Evolutionary conservation across 768 basidiomycete genomes (phyloP).

Genomic region (Lentinula aciculospora): DNA sequence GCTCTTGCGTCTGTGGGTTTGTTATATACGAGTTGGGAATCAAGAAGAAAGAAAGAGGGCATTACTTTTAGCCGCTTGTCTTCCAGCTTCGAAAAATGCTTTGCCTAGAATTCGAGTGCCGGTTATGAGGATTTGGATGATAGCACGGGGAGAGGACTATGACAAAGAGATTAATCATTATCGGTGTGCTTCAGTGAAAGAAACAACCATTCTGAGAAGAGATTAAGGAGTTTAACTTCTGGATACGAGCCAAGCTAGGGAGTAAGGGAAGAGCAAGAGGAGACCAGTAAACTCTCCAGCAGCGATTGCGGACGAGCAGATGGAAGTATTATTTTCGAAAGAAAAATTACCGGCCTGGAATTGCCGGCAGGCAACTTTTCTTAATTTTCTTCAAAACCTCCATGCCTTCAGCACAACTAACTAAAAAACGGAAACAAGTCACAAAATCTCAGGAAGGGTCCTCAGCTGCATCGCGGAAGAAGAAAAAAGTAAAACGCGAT

Average conservation of each 20-base stretch:
- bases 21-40: constrained; percentile 1
- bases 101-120: constrained; percentile 84
- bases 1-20: constrained; percentile 69
- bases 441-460: constrained; percentile 16
- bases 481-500: constrained; percentile 33
- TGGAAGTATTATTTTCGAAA: too few relatives aligned
- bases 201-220: too few relatives aligned
- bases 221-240: background rate
- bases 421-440: constrained; percentile 49
- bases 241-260: background rate
- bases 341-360: background rate
- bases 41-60: background rate
- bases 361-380: background rate
- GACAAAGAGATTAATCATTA: background rate
- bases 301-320: too few relatives aligned
- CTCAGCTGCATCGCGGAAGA: constrained; percentile 19
- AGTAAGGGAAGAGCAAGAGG: too few relatives aligned
- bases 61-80: constrained; percentile 89
- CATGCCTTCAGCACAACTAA: constrained; percentile 10
- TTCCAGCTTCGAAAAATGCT: constrained; percentile 85
- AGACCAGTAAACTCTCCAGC: too few relatives aligned
- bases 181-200: background rate
- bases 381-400: background rate
- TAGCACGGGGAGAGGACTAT: constrained; percentile 73
- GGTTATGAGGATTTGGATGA: constrained; percentile 75